These are phyloP conservation scores for Monosporozyma yasuniensis DNA, from an alignment of 805 yeast genomes.

Conservation along the genomic window DNA sequence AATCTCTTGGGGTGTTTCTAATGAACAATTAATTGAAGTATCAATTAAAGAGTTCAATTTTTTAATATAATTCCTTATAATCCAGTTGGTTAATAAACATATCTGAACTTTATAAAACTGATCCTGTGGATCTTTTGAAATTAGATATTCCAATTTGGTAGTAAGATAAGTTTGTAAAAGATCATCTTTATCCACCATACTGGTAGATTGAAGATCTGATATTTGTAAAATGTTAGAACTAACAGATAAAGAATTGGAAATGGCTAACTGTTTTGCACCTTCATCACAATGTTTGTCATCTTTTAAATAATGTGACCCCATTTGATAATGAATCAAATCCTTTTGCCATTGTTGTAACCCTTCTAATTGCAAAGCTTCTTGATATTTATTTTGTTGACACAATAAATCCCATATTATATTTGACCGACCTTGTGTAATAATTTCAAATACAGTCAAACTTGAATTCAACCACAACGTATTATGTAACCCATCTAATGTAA, in stretches of 20 bases:
- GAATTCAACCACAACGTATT: conserved; percentile 71
- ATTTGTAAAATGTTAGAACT: conserved; percentile 35
- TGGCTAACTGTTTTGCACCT: conserved; percentile 55
- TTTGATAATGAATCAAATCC: conserved; percentile 42
- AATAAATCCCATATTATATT: conserved; percentile 65
- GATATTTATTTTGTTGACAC: conserved; percentile 45
- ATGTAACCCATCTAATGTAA: conserved; percentile 39
- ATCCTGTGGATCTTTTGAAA: conserved; percentile 9
- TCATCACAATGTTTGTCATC: conserved; percentile 22
- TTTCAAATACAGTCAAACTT: conserved; percentile 52
- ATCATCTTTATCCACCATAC: conserved; percentile 23
- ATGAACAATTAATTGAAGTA: neutral
- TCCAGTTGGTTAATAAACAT: conserved; percentile 1
- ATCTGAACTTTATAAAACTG: neutral
- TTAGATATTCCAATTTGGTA: conserved; percentile 33
- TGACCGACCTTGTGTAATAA: conserved; percentile 60
- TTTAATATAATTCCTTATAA: neutral
- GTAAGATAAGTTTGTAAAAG: conserved; percentile 38
- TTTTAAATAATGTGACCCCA: conserved; percentile 42
- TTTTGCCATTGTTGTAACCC: conserved; percentile 30
- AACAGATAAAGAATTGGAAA: conserved; percentile 49
- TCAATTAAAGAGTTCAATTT: neutral
- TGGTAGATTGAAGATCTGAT: conserved; percentile 10
- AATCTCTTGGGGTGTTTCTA: conserved; percentile 1
- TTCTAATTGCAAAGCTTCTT: conserved; percentile 49